Base-by-base conservation (phyloP, 352 stramenopile genomes). In the Pythium pectinolyticum region DNA sequence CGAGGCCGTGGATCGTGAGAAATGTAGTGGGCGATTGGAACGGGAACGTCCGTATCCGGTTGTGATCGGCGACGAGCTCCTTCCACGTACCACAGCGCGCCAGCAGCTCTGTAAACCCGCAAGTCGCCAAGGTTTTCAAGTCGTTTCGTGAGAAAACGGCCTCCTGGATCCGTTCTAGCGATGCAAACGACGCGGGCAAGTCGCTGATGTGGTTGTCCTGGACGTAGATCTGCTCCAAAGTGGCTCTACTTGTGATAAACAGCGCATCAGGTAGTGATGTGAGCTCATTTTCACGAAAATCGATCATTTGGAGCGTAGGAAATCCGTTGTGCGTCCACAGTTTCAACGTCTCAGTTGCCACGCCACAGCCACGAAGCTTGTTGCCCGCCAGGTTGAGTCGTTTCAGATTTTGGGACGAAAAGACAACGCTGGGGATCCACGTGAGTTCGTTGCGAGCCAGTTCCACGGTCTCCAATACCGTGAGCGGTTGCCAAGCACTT, bases 191-290 rank as follows among this genome's bases (percentile, higher is more conserved):
- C 1, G 14, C 25, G 2, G 81, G 81, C 4, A 90, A 20, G n/a
- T 41, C 57, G 0, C 14, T 17, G 8, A 90, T 56, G 0, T 73
- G 70, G 47, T 90, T 88, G 27, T 81, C 66, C 34, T 90, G 77
- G 0, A 77, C 63, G 6, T 67, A 49, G 0, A 88, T 48, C 10
- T 56, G 28, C 8, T 66, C 67, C 3, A 90, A 56, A 14, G 73
- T 59, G 5, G 20, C 24, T 30, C 58, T 59, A 34, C 82, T 51
- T 0, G 69, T 61, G 4, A 56, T 34, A 15, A 67, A 53, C 2
- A 88, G 60, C 10, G 73, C 77, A 19, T 88, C 71, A 0, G 77
- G 76, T 3, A 87, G 35, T 0, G 46, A 60, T 14, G 62, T 57
- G 35, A 88, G 70, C 2, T 66, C 50, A 32, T 88, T 89, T 0